Percentiles rank a stretch among this genome's conserved stretches.
Conservation (phyloP, 1,284 basidiomycete species). For the Puccinia polysora region DNA sequence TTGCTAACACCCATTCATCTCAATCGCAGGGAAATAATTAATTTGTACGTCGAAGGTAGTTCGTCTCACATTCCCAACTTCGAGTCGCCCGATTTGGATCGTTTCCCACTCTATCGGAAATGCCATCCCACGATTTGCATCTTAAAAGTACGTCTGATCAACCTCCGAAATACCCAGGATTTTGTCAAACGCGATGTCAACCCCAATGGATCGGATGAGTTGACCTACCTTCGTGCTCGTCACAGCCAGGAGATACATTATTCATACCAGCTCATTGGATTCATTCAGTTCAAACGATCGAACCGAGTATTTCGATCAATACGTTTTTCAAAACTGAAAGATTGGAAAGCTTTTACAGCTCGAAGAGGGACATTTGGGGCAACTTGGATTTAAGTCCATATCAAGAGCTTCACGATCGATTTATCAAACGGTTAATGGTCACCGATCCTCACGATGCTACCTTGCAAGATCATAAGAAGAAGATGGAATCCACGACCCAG, state of each 20-base stretch:
- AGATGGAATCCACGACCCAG: no score
- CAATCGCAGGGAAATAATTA: conserved; percentile 30
- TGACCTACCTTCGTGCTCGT: background rate
- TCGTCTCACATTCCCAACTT: conserved; percentile 39
- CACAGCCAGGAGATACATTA: conserved; percentile 38
- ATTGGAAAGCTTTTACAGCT: background rate
- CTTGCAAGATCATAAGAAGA: background rate
- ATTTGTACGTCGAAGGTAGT: conserved; percentile 41
- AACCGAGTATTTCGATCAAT: conserved; percentile 39
- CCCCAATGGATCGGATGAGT: background rate
- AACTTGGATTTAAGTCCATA: conserved; percentile 25
- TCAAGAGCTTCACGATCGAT: background rate
- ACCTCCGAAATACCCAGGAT: background rate
- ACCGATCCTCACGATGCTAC: background rate
- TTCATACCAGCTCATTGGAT: conserved; percentile 41
- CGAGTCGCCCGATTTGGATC: conserved; percentile 33
- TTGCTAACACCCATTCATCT: background rate
- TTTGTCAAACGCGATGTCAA: background rate
- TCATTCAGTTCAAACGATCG: conserved; percentile 37
- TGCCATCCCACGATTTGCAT: conserved; percentile 27
- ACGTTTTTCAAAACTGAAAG: conserved; percentile 30
- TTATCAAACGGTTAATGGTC: background rate
- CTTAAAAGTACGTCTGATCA: conserved; percentile 28
- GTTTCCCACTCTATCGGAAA: conserved; percentile 40
- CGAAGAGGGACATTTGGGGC: conserved; percentile 35